Evolutionary conservation across 1,139 yeast species (phyloP).

Genomic region (Diutina siamensis): DNA sequence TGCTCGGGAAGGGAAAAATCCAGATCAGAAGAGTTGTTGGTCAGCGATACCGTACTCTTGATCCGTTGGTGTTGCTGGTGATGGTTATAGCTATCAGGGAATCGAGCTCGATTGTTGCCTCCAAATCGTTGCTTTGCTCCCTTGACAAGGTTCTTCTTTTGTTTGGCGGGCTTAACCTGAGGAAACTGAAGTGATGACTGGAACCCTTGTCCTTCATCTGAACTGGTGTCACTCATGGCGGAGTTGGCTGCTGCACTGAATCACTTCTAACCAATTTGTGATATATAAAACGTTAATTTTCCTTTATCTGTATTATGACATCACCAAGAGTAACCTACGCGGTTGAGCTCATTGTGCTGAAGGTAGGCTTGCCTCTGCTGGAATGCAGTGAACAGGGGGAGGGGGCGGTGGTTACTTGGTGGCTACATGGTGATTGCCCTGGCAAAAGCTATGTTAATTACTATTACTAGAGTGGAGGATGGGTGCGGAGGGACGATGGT

Average conservation of each 20-base stretch:
- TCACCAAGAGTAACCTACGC: no score
- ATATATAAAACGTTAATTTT: no score
- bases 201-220: constrained; percentile 4
- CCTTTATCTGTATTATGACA: no score
- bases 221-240: background rate
- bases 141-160: background rate
- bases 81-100: background rate
- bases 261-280: no score
- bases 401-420: no score
- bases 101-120: background rate
- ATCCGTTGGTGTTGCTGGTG: background rate
- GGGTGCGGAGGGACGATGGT: no score
- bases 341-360: no score
- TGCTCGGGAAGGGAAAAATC: constrained; percentile 1
- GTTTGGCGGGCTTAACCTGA: background rate
- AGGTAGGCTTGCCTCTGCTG: no score
- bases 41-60: background rate
- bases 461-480: no score
- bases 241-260: background rate
- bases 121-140: background rate
- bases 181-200: constrained; percentile 1
- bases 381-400: no score
- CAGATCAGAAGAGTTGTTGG: background rate
- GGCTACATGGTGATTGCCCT: no score
- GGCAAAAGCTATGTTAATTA: no score